Evolutionary conservation across 345 rosid species (phyloP), one percentile per base, ranked within the genome.

Genomic region (Lagerstroemia speciosa): DNA sequence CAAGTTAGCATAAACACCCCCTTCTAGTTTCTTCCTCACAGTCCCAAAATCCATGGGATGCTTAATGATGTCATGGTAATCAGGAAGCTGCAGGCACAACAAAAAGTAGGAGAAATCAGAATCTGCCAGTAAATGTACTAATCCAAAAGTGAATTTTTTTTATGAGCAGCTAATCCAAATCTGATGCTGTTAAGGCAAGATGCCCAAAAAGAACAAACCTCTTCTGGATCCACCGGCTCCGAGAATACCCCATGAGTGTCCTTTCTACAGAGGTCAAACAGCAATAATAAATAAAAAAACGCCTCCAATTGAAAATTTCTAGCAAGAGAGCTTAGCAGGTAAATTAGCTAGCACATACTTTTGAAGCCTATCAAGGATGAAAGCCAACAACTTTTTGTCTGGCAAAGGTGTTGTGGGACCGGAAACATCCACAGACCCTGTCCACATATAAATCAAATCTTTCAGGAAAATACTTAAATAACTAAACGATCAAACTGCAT

Each of bases 361-460:
- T 91, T 93, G 98, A 86, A 93, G 96, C 87, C 98, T 86, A 80
- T 91, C 97, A 79, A 93, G 97, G 81, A 93, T 88, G 94, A 93
- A 93, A 82, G 85, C 79, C 84, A 93, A 85, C 87, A 93, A 85
- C 93, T 89, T 91, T 87, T 89, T 91, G 85, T 91, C 91, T 78
- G 98, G 97, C 89, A 93, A 87, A 85, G 96, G 90, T 60, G 88
- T 85, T 69, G 95, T 87, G 96, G 97, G 97, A 43, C 96, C 99
- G 58, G 86, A 82, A 80, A 85, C 96, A 82, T 76, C 84, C 83
- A 74, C 79, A 70, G 87, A 84, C 77, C 84, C 98, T 93, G 89
- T 79, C 85, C 89, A 79, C 86, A 85, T 68, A 83, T 68, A 79
- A 76, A 78, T 72, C 26, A 52, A 55, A 34, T n/a, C 33, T 29